These are phyloP conservation scores for Skeletonema tropicum DNA, from an alignment of 108 stramenopile species.

Conservation along the genomic window DNA sequence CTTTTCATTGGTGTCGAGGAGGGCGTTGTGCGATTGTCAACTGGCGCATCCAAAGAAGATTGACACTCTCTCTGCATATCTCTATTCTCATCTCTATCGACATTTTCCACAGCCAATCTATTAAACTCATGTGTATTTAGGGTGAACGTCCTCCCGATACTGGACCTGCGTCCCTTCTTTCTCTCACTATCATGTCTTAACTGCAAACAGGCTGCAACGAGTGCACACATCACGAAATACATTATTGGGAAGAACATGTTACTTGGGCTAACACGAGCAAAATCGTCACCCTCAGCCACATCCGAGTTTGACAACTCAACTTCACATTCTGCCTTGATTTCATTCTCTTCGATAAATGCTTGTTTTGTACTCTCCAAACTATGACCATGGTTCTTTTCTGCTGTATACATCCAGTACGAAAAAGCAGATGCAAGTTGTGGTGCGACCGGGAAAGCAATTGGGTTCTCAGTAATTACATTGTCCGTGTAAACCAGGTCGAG, in stretches of 20 bases:
- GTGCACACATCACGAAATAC: neutral
- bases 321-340: neutral
- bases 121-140: neutral
- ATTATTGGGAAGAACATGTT: constrained; percentile 32
- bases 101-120: neutral
- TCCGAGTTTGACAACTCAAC: constrained; percentile 13
- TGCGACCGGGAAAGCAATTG: constrained; percentile 28
- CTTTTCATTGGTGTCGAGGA: too few species aligned
- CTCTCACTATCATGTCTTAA: neutral
- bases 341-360: neutral
- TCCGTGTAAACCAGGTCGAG: constrained; percentile 20
- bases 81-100: neutral
- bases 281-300: constrained; percentile 4
- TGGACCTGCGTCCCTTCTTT: neutral
- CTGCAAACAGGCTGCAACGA: neutral
- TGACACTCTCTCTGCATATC: too few species aligned
- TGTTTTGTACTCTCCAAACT: constrained; percentile 4
- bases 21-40: too few species aligned
- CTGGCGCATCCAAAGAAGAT: too few species aligned
- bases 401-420: constrained; percentile 32
- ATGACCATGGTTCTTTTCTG: constrained; percentile 10
- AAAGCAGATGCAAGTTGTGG: constrained; percentile 18
- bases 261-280: constrained; percentile 13
- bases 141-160: neutral
- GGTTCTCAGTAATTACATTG: constrained; percentile 17